A percentile compares a stretch with the other conserved stretches of the same genome.
These are phyloP conservation scores for Agaricus sinodeliciosus DNA, from an alignment of 768 basidiomycete species.

Conservation along the genomic window DNA sequence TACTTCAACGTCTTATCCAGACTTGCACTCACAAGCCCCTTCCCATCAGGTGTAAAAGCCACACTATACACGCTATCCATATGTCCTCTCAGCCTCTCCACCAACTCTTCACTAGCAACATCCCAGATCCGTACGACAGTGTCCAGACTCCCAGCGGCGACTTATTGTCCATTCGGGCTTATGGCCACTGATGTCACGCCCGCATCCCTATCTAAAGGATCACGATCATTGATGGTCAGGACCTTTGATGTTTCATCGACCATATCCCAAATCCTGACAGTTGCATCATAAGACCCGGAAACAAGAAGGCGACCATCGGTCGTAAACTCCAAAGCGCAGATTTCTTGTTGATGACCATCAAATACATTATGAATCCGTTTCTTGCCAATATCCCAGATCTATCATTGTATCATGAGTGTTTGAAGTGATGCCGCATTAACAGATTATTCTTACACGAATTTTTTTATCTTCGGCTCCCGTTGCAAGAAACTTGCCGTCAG, in stretches of 20 bases:
- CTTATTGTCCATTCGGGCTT: constrained; percentile 61
- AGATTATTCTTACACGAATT: constrained; percentile 58
- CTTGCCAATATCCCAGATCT: constrained; percentile 88
- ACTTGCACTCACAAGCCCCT: constrained; percentile 82
- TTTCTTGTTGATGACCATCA: constrained; percentile 83
- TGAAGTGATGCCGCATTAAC: too few relatives aligned
- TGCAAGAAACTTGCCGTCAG: constrained; percentile 81
- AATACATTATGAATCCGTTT: constrained; percentile 70
- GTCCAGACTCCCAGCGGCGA: constrained; percentile 61
- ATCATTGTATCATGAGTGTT: not conserved
- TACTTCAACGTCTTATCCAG: constrained; percentile 79
- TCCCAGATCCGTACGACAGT: constrained; percentile 76
- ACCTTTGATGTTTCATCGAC: constrained; percentile 24
- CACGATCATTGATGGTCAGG: constrained; percentile 36
- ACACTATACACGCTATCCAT: constrained; percentile 78
- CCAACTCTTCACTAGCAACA: constrained; percentile 48
- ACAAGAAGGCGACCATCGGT: constrained; percentile 74
- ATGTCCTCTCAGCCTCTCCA: constrained; percentile 71
- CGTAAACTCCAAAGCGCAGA: constrained; percentile 88
- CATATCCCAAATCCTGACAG: constrained; percentile 36
- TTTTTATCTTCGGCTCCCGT: constrained; percentile 90
- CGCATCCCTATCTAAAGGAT: constrained; percentile 33
- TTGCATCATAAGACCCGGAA: constrained; percentile 73
- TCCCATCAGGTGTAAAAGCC: constrained; percentile 91
- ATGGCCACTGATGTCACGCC: constrained; percentile 73